phyloP scores from a whole-genome alignment of 2,329 filamentous ascomycete species.

The Plenodomus lindquistii region DNA sequence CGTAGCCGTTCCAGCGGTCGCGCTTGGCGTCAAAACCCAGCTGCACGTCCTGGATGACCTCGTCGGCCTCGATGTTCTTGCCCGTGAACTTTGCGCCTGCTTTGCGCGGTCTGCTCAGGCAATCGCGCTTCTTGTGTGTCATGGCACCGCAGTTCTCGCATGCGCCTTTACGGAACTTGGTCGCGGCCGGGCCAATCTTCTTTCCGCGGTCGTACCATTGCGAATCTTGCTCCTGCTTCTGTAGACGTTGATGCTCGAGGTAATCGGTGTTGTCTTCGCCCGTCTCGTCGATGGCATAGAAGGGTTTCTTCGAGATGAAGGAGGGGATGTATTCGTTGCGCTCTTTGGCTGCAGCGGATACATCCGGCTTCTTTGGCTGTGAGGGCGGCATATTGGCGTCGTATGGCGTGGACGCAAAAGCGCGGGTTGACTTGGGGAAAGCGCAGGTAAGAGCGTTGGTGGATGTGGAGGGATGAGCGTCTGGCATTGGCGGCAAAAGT shows the following conservation, averaged over 20 bases:
- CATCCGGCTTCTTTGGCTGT: constrained; percentile 55
- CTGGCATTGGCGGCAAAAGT: constrained; percentile 17
- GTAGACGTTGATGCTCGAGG: constrained; percentile 91
- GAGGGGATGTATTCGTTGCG: constrained; percentile 97
- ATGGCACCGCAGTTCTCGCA: constrained; percentile 98
- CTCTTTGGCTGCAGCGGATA: constrained; percentile 69
- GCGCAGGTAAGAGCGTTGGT: constrained; percentile 1
- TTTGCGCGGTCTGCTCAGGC: constrained; percentile 83
- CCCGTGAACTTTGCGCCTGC: constrained; percentile 91
- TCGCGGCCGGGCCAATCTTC: constrained; percentile 82
- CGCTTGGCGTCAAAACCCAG: constrained; percentile 97
- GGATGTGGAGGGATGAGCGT: constrained; percentile 3
- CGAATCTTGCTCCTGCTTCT: constrained; percentile 69
- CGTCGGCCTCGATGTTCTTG: constrained; percentile 90
- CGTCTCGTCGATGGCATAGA: constrained; percentile 84
- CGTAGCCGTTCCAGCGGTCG: constrained; percentile 98
- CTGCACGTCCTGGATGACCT: constrained; percentile 80
- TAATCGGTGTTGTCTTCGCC: constrained; percentile 73
- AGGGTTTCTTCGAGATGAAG: constrained; percentile 97
- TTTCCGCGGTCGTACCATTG: constrained; percentile 94
- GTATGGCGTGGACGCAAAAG: constrained; percentile 1
- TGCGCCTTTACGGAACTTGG: constrained; percentile 95
- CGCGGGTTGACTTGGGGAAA: too few species aligned
- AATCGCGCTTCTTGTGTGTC: constrained; percentile 95
- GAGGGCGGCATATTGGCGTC: constrained; percentile 51